Conservation (phyloP, 352 stramenopile genomes). For the Phytophthora vignae region DNA sequence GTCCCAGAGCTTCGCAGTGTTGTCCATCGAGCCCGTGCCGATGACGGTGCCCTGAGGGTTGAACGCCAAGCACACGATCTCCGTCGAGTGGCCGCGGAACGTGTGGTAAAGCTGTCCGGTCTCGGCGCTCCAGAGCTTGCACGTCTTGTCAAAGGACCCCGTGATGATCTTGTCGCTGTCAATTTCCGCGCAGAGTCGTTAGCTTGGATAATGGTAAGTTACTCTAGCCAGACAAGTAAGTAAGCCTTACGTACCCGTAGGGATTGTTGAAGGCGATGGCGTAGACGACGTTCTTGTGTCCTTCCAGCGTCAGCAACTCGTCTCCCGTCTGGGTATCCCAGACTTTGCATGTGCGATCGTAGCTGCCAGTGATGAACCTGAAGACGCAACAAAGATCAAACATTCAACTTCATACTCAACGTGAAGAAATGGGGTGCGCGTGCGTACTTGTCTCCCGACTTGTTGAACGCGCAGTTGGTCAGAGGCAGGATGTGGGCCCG, state of each 20-base stretch:
- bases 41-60: slow-evolving; percentile 94
- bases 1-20: slow-evolving; percentile 96
- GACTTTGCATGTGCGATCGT: slow-evolving; percentile 96
- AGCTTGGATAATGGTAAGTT: background rate
- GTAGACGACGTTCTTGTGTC: slow-evolving; percentile 97
- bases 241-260: slow-evolving; percentile 72
- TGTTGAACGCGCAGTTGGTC: slow-evolving; percentile 98
- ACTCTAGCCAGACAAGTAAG: background rate
- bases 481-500: slow-evolving; percentile 95
- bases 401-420: background rate
- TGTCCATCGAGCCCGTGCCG: slow-evolving; percentile 93
- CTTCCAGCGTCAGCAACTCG: slow-evolving; percentile 94
- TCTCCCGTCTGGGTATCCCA: slow-evolving; percentile 96
- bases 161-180: slow-evolving; percentile 95
- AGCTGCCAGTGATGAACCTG: slow-evolving; percentile 96
- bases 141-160: slow-evolving; percentile 96
- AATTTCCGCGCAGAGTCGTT: background rate
- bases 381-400: background rate
- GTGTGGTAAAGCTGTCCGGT: slow-evolving; percentile 95
- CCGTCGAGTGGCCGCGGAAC: slow-evolving; percentile 94
- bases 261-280: slow-evolving; percentile 98
- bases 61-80: slow-evolving; percentile 97
- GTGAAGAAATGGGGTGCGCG: background rate
- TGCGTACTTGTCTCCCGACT: slow-evolving; percentile 93
- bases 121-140: slow-evolving; percentile 95